Conservation (phyloP, 257 asterid genomes). For the Nicotiana attenuata region DNA sequence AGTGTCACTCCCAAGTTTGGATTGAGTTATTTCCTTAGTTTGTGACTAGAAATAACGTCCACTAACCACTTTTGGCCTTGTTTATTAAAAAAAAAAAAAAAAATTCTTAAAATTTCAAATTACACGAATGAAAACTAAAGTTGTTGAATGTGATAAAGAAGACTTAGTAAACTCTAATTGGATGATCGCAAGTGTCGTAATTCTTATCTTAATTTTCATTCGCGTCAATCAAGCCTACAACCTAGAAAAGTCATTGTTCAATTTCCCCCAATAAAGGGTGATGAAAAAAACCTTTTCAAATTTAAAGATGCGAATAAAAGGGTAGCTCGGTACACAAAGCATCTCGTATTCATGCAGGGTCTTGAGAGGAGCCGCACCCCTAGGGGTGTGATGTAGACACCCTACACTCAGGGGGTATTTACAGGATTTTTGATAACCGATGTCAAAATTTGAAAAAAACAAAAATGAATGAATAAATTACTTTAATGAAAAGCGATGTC, state of each 20-base stretch:
- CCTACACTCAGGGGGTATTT: too few species aligned
- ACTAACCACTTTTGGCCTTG: neutral
- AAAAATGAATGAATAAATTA: too few species aligned
- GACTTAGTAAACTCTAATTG: neutral
- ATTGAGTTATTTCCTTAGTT: neutral
- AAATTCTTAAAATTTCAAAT: too few species aligned
- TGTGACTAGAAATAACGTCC: neutral
- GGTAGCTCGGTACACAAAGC: accelerated
- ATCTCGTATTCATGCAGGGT: too few species aligned
- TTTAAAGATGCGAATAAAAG: neutral
- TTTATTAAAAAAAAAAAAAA: too few species aligned
- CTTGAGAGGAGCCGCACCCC: accelerated
- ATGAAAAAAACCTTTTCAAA: neutral
- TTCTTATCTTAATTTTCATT: neutral
- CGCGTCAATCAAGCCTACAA: neutral
- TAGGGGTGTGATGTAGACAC: too few species aligned
- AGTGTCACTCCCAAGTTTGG: neutral
- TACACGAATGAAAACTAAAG: too few species aligned
- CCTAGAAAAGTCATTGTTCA: neutral
- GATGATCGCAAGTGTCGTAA: neutral
- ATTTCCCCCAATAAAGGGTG: neutral
- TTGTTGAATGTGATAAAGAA: neutral
- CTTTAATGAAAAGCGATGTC: too few species aligned
- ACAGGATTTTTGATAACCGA: too few species aligned
- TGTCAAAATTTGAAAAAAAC: too few species aligned